phyloP scores from a whole-genome alignment of 2,329 filamentous ascomycete species.

The Lachnellula cervina region DNA sequence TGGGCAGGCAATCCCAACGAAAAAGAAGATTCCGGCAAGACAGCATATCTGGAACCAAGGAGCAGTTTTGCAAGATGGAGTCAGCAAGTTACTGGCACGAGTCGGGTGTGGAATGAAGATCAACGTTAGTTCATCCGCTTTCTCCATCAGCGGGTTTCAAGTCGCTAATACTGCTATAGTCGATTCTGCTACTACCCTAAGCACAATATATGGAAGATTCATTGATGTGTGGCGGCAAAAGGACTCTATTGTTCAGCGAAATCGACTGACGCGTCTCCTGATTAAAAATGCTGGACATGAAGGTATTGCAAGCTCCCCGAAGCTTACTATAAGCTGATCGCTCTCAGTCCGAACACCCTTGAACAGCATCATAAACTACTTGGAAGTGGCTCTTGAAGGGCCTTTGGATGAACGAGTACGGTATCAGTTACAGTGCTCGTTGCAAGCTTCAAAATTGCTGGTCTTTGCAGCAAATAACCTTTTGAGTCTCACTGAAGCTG shows the following conservation, averaged over 20 bases:
- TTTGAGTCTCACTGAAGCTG: slow-evolving; percentile 78
- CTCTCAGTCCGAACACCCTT: slow-evolving; percentile 61
- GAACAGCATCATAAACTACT: slow-evolving; percentile 89
- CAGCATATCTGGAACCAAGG: slow-evolving; percentile 17
- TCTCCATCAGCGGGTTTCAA: background rate
- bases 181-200: slow-evolving; percentile 20
- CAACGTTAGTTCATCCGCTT: slow-evolving; percentile 9
- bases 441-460: slow-evolving; percentile 83
- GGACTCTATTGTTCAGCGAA: slow-evolving; percentile 18
- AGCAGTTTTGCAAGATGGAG: slow-evolving; percentile 21
- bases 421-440: slow-evolving; percentile 77
- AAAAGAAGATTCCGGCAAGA: slow-evolving; percentile 10
- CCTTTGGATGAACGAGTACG: slow-evolving; percentile 71
- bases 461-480: slow-evolving; percentile 92
- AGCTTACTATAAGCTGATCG: background rate
- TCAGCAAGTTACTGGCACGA: slow-evolving; percentile 18
- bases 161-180: slow-evolving; percentile 6
- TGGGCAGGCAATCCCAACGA: slow-evolving; percentile 24
- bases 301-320: slow-evolving; percentile 31
- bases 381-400: slow-evolving; percentile 83
- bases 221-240: slow-evolving; percentile 23
- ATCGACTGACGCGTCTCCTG: slow-evolving; percentile 17
- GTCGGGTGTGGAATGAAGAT: slow-evolving; percentile 22
- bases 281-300: slow-evolving; percentile 73
- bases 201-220: slow-evolving; percentile 20